A percentile compares a stretch with the other conserved stretches of the same genome.
Evolutionary conservation across 352 stramenopile species (phyloP).

Genomic region (Phytophthora capsici): DNA sequence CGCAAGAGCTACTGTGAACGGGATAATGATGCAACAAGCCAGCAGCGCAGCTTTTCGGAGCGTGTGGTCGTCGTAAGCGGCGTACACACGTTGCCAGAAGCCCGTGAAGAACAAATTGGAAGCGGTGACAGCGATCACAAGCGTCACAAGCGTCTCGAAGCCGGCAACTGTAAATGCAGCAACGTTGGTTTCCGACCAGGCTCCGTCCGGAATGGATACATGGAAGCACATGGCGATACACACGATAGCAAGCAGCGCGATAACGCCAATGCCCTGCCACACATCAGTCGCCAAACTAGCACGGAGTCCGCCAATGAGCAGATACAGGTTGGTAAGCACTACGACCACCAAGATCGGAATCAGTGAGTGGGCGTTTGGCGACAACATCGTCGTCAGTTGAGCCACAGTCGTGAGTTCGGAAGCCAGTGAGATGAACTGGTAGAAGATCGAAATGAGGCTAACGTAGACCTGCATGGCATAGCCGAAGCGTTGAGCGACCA

Average conservation of each 20-base stretch:
- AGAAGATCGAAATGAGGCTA: slow-evolving; percentile 73
- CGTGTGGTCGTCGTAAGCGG: slow-evolving; percentile 61
- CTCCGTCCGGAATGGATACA: slow-evolving; percentile 54
- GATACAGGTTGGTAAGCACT: slow-evolving; percentile 76
- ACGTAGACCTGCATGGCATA: slow-evolving; percentile 77
- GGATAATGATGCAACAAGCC: slow-evolving; percentile 57
- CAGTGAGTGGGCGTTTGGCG: slow-evolving; percentile 50
- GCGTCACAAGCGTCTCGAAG: slow-evolving; percentile 79
- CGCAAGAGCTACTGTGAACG: slow-evolving; percentile 77
- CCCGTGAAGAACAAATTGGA: slow-evolving; percentile 83
- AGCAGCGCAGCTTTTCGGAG: slow-evolving; percentile 53
- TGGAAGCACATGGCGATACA: slow-evolving; percentile 67
- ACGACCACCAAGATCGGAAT: slow-evolving; percentile 60
- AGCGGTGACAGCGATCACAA: slow-evolving; percentile 67
- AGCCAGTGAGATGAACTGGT: slow-evolving; percentile 83
- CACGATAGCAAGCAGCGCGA: slow-evolving; percentile 62
- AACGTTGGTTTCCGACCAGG: slow-evolving; percentile 59
- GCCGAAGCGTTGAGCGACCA: slow-evolving; percentile 61
- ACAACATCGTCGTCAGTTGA: slow-evolving; percentile 54
- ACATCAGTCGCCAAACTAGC: slow-evolving; percentile 79
- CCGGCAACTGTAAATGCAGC: slow-evolving; percentile 65
- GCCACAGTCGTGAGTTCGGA: slow-evolving; percentile 75
- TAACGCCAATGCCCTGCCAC: slow-evolving; percentile 72
- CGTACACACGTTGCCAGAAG: slow-evolving; percentile 82
- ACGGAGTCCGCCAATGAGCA: slow-evolving; percentile 71